Percentiles rank a stretch among this genome's conserved stretches.
Evolutionary conservation across 305 asterid species (phyloP).

Genomic region (Solanum chacoense): DNA sequence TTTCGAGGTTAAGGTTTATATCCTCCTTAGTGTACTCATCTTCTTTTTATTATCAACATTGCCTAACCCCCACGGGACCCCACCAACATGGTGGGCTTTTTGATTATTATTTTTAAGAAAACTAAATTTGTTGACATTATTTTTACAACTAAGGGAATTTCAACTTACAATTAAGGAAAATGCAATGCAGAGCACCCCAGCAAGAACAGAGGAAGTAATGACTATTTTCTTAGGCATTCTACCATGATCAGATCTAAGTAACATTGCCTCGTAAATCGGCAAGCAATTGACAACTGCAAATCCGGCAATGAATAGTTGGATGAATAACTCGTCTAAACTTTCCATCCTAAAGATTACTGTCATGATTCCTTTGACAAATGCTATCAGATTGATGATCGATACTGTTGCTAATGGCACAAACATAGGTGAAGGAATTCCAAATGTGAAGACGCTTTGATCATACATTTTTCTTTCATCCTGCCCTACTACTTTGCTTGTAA

Average conservation of each 20-base stretch:
- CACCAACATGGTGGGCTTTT: background rate
- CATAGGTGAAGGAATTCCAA: constrained; percentile 54
- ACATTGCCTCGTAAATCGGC: constrained; percentile 66
- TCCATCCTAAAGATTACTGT: constrained; percentile 2
- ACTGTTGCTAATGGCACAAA: constrained; percentile 37
- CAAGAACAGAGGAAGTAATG: background rate
- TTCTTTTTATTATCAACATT: background rate
- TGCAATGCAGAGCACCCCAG: background rate
- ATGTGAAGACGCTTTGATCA: constrained; percentile 45
- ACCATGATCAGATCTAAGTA: constrained; percentile 39
- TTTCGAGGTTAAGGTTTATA: background rate
- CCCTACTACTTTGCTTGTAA: constrained; percentile 68
- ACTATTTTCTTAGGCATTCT: constrained; percentile 24
- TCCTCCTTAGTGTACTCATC: background rate
- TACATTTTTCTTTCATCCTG: constrained; percentile 48
- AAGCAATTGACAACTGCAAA: constrained; percentile 36
- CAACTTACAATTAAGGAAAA: background rate
- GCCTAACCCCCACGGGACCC: background rate
- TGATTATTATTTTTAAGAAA: background rate
- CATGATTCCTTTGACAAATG: constrained; percentile 21
- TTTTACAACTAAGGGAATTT: background rate
- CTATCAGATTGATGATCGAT: constrained; percentile 33
- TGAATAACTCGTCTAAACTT: constrained; percentile 9
- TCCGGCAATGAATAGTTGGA: constrained; percentile 29
- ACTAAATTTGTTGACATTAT: background rate